Conservation (phyloP, 306 rosid species). For the Cucurbita ficifolia region DNA sequence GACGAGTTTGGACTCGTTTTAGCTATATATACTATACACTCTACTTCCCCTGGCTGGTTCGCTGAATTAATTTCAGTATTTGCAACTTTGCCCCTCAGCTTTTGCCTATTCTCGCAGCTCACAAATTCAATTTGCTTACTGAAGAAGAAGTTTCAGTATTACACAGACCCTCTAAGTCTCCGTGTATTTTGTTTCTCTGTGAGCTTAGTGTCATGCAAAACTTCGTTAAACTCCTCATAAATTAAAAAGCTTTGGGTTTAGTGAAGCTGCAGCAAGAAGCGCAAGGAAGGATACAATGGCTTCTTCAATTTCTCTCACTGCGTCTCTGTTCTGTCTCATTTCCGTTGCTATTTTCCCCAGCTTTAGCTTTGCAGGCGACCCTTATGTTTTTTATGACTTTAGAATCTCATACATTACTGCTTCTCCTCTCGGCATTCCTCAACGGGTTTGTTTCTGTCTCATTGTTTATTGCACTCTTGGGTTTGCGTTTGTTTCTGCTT, state of each 20-base stretch:
- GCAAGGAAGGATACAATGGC: conserved; percentile 20
- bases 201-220: background rate
- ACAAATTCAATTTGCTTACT: background rate
- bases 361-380: conserved; percentile 48
- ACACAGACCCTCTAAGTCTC: background rate
- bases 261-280: background rate
- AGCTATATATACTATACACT: no score
- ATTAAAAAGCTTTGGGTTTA: background rate
- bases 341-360: conserved; percentile 17
- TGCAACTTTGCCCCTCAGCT: background rate
- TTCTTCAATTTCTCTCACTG: conserved; percentile 5
- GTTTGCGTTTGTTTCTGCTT: background rate
- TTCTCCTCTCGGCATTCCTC: conserved; percentile 74
- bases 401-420: conserved; percentile 48
- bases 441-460: conserved; percentile 27
- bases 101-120: background rate
- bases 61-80: background rate
- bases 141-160: background rate
- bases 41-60: no score
- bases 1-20: no score
- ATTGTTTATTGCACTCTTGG: background rate
- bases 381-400: conserved; percentile 33
- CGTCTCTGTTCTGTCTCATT: conserved; percentile 6
- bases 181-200: background rate
- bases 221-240: background rate